A percentile compares a stretch with the other conserved stretches of the same genome.
These are phyloP conservation scores for Nepenthes mirabilis DNA, from an alignment of 148 eudicot species.

Conservation along the genomic window DNA sequence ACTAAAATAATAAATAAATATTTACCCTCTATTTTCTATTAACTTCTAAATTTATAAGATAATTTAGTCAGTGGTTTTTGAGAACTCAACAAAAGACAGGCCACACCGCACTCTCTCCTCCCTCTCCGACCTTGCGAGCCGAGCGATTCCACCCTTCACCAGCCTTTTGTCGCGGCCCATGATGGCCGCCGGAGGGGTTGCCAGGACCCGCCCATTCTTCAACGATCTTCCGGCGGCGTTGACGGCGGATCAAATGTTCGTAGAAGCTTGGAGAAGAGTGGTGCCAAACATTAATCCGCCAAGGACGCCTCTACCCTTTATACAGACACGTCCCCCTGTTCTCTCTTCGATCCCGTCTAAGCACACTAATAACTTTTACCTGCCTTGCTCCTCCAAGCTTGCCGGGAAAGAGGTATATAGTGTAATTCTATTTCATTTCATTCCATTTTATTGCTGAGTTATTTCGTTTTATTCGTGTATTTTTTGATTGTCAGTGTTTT, in stretches of 20 bases:
- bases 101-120: background rate
- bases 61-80: too few relatives aligned
- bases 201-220: background rate
- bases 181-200: too few relatives aligned
- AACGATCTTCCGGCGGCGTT: background rate
- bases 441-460: too few relatives aligned
- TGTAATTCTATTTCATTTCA: too few relatives aligned
- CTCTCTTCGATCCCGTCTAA: background rate
- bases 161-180: too few relatives aligned
- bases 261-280: background rate
- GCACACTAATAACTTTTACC: background rate
- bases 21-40: too few relatives aligned
- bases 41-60: too few relatives aligned
- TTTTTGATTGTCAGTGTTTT: too few relatives aligned
- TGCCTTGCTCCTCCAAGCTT: background rate
- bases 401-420: background rate
- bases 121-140: conserved; percentile 29
- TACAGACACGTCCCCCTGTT: background rate
- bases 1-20: too few relatives aligned
- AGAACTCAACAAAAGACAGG: too few relatives aligned
- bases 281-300: background rate
- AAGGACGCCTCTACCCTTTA: background rate
- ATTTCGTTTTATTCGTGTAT: too few relatives aligned
- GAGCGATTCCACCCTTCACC: conserved; percentile 5
- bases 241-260: conserved; percentile 1